Base-by-base conservation (phyloP, 495 filamentous ascomycete genomes). In the Tuber indicum region DNA sequence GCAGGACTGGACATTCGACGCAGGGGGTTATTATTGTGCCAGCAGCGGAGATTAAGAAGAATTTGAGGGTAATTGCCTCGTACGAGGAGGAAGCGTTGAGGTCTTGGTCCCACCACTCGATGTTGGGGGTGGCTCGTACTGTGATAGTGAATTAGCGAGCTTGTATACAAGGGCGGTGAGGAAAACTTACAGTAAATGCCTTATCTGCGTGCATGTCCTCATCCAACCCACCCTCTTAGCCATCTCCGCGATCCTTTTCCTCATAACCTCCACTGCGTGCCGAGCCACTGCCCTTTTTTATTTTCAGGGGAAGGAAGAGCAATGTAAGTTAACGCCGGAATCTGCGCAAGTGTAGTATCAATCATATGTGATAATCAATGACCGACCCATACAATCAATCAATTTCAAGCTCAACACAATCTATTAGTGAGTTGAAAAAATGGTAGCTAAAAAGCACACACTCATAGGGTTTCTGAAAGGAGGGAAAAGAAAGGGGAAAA, bases 21-120 rank as follows among this genome's bases (percentile, higher is more conserved):
- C 96, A 96, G 74, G 88, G 84, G 0, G 95, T 97, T 70, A 99
- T 89, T 77, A 97, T 95, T 39, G 91, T 91, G 81, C 98, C 94
- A 26, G 89, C 85, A 0, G 90, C 89, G 49, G 91, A 88, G 74
- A 98, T 89, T 83, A 96, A 95, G 72, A 96, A 86, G 2, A 86
- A 87, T 70, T 87, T 86, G 19, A 90, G 86, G 14, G 89, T 85
- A 77, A 95, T 88, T 74, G 88, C 87, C 76, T 89, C 86, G 84
- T 97, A 98, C 74, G 88, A 90, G 52, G 88, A 88, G 32, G 91
- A 92, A 69, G 90, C 88, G n/a, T n/a, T n/a, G n/a, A n/a, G n/a
- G n/a, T n/a, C n/a, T n/a, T n/a, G 94, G 80, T 98, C 96, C 96
- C 96, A 98, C 96, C 96, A 99, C 85, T 99, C 96, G 58, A 98